Evolutionary conservation across 1,139 yeast genomes (phyloP), one percentile per base, ranked within the genome.

Genomic region (Arxiozyma telluris): DNA sequence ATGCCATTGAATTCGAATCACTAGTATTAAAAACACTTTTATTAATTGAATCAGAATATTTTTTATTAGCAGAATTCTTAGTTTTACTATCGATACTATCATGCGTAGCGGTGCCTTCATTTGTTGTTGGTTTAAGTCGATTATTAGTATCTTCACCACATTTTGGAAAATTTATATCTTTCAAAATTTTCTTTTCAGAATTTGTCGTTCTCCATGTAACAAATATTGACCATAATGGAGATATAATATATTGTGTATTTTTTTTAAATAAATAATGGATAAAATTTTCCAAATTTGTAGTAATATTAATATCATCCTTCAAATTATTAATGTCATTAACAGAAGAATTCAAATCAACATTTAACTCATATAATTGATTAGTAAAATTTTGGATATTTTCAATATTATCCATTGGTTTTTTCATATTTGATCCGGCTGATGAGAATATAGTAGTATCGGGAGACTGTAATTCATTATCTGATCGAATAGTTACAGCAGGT

Each of bases 191-290:
- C 47, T 59, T 65, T 54, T 66, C 70, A 45, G 61, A 71, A 52
- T 77, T 70, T 65, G 84, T 76, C 0, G 85, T 78, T 58, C 80
- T 81, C 21, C 79, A 70, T 0, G 87, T 86, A 4, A 85, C 83
- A 8, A 84, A 67, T 55, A 83, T 74, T 0, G 86, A 76, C 91
- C 91, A 84, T 30, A 84, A 67, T 3, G 90, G 89, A 61, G 71
- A 62, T 22, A 67, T 59, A 34, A 61, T 45, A 50, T 59, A 61
- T 48, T 58, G 63, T 41, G 60, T 63, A 47, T 61, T 63, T 53
- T 62, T 58, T 39, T 60, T 61, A 49, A 67, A 66, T 39, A 66
- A 54, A 44, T 59, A 64, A 45, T 61, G 58, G 43, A 67, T 65
- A 46, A 66, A 66, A 48, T 63, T 67, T 55, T 67, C 68, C 47